phyloP scores from a whole-genome alignment of 306 rosid species.

The Arachis stenosperma region DNA sequence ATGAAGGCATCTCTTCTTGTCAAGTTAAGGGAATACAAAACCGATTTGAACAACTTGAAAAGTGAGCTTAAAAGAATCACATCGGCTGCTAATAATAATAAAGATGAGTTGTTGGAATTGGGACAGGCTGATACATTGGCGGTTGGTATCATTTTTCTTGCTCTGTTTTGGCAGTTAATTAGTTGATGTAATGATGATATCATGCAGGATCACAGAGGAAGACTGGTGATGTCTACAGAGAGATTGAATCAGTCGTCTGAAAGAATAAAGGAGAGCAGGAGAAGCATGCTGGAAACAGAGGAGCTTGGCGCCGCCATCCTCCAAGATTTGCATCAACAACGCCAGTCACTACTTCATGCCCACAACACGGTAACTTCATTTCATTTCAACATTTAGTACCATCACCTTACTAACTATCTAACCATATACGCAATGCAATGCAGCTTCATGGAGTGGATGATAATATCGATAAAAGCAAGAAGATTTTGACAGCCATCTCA shows the following conservation, averaged over 20 bases:
- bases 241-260: conserved; percentile 65
- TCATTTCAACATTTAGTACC: no score
- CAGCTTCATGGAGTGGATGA: conserved; percentile 69
- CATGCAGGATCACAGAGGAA: conserved; percentile 59
- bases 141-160: conserved; percentile 39
- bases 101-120: conserved; percentile 51
- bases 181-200: conserved; percentile 20
- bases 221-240: conserved; percentile 60
- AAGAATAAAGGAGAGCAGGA: conserved; percentile 60
- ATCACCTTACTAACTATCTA: no score
- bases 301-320: conserved; percentile 70
- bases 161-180: not conserved
- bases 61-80: conserved; percentile 48
- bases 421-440: not conserved
- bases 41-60: conserved; percentile 58
- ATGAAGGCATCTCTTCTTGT: conserved; percentile 57
- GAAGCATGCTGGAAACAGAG: conserved; percentile 64
- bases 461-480: conserved; percentile 58
- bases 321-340: conserved; percentile 72
- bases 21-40: conserved; percentile 60
- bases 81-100: conserved; percentile 7
- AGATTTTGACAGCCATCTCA: conserved; percentile 57
- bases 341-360: conserved; percentile 62
- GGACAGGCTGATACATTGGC: conserved; percentile 47
- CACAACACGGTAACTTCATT: conserved; percentile 39